phyloP scores from a whole-genome alignment of 768 basidiomycete genomes.

The Termitomyces titanicus region DNA sequence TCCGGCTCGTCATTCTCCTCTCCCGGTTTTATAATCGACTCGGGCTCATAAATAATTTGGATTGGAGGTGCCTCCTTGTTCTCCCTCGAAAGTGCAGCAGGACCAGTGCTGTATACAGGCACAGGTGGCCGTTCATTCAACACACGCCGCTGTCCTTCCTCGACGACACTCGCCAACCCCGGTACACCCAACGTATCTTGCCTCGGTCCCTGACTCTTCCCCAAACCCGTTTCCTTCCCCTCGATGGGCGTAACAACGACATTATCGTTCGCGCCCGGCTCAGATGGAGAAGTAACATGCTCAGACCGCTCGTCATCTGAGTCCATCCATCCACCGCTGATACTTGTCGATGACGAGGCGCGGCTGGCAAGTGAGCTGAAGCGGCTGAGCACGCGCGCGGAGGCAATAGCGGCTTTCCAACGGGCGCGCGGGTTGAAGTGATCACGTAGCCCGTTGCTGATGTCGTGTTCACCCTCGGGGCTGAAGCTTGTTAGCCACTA shows the following conservation, averaged over 20 bases:
- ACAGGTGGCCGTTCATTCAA: conserved; percentile 4
- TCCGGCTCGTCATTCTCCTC: conserved; percentile 25
- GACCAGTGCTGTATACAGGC: not conserved
- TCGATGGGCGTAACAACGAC: conserved; percentile 33
- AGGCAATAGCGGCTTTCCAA: conserved; percentile 70
- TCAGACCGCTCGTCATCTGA: conserved; percentile 29
- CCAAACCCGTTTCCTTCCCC: conserved; percentile 17
- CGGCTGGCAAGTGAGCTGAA: conserved; percentile 27
- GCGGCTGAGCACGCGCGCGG: conserved; percentile 39
- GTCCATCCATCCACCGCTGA: conserved; percentile 29
- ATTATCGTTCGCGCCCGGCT: conserved; percentile 36
- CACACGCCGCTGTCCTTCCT: not conserved
- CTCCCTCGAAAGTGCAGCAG: not conserved
- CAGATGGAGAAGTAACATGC: conserved; percentile 9
- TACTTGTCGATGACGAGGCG: conserved; percentile 18
- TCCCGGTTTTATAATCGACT: conserved; percentile 9
- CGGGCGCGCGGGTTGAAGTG: conserved; percentile 75
- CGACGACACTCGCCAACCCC: not conserved
- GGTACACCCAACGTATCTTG: conserved; percentile 6
- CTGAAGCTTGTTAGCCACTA: conserved; percentile 75
- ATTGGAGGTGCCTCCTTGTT: not conserved
- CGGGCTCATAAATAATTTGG: conserved; percentile 18
- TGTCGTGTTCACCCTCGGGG: conserved; percentile 70
- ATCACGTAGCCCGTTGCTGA: conserved; percentile 68
- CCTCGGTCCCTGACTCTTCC: conserved; percentile 12